These are phyloP conservation scores for Dryas integrifolia DNA, from an alignment of 331 rosid species.

Conservation along the genomic window DNA sequence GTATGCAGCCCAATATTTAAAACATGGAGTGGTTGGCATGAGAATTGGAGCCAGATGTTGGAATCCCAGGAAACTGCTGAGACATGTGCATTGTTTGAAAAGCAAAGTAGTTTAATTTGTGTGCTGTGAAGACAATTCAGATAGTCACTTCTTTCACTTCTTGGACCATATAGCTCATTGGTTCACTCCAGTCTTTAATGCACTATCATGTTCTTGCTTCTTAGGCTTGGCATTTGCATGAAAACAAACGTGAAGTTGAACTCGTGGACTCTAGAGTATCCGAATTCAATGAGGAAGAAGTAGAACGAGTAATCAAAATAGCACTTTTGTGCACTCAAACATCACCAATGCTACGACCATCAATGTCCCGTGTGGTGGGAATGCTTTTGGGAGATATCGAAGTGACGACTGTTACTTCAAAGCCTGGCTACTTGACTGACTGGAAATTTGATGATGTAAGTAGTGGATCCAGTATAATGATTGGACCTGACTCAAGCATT, in stretches of 20 bases:
- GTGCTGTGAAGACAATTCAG: too few relatives aligned
- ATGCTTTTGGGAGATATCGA: conserved; percentile 72
- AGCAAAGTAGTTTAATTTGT: too few relatives aligned
- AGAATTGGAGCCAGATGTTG: too few relatives aligned
- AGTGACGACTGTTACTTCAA: conserved; percentile 48
- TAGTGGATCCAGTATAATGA: conserved; percentile 17
- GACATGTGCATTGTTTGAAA: too few relatives aligned
- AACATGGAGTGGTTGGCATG: too few relatives aligned
- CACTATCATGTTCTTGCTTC: conserved; percentile 1
- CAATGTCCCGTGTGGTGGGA: conserved; percentile 76
- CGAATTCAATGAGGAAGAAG: conserved; percentile 50
- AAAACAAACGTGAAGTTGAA: conserved; percentile 35
- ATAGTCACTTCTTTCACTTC: neutral
- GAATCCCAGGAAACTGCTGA: too few relatives aligned
- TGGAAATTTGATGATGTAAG: conserved; percentile 55
- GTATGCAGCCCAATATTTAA: too few relatives aligned
- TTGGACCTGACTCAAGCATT: conserved; percentile 29
- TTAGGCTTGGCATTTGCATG: conserved; percentile 76
- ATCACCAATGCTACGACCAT: conserved; percentile 58
- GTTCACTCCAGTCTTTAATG: neutral
- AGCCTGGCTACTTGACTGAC: conserved; percentile 65
- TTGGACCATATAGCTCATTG: neutral
- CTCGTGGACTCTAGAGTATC: conserved; percentile 52
- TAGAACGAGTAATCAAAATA: conserved; percentile 45
- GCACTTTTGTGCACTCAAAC: conserved; percentile 75